A percentile compares a stretch with the other conserved stretches of the same genome.
Conservation (phyloP, 129 eudicot genomes). For the Chrysanthemum lavandulifolium region DNA sequence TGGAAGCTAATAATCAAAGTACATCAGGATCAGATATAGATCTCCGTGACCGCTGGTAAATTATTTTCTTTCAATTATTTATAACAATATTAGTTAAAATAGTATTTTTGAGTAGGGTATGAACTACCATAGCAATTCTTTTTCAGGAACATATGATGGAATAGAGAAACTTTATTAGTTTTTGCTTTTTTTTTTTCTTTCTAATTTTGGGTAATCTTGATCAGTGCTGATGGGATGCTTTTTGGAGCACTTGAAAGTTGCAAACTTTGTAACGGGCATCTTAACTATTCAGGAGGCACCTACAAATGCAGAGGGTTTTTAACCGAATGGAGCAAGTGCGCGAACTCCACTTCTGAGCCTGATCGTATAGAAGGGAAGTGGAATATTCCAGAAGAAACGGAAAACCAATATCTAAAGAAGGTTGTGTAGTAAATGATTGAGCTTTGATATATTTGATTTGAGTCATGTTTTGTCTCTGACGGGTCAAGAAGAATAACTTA, state of each 20-base stretch:
- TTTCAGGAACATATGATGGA: neutral
- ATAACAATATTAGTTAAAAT: neutral
- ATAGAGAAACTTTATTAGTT: too few species aligned
- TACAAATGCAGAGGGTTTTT: constrained; percentile 75
- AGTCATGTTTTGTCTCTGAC: neutral
- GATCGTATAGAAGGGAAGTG: constrained; percentile 73
- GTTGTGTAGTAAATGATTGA: constrained; percentile 29
- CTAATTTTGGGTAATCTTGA: constrained; percentile 10
- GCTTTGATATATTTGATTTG: neutral
- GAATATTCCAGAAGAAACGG: constrained; percentile 79
- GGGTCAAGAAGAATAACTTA: neutral
- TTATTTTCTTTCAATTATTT: constrained; percentile 7
- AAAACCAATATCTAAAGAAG: constrained; percentile 66
- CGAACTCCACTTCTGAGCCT: constrained; percentile 70
- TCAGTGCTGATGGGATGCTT: constrained; percentile 94
- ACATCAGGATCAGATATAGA: constrained; percentile 80
- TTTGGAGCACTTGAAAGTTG: constrained; percentile 75
- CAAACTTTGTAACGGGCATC: constrained; percentile 66
- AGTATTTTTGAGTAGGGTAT: neutral
- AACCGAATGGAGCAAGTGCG: constrained; percentile 89
- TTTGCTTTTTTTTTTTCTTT: neutral
- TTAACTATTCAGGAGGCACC: constrained; percentile 72
- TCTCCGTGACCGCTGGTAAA: constrained; percentile 87
- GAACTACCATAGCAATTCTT: neutral
- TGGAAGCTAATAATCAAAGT: constrained; percentile 71